These are phyloP conservation scores for Withania somnifera DNA, from an alignment of 305 asterid species.

Conservation along the genomic window DNA sequence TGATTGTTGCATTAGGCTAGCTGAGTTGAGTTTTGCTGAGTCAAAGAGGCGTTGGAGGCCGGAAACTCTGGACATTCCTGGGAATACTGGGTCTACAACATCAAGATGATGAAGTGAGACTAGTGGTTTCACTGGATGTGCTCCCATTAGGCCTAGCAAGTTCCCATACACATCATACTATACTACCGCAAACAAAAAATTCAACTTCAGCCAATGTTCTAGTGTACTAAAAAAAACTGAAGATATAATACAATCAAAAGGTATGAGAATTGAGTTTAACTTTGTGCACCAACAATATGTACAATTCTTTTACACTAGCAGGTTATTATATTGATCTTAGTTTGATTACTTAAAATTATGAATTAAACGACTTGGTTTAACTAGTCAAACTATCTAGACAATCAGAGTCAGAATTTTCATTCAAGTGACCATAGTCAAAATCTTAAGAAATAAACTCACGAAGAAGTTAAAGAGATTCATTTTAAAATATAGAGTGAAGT, in stretches of 20 bases:
- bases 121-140: constrained; percentile 84
- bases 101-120: constrained; percentile 91
- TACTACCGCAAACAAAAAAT: constrained; percentile 10
- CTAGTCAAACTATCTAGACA: too few relatives aligned
- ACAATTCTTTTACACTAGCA: too few relatives aligned
- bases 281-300: too few relatives aligned
- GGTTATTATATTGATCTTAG: too few relatives aligned
- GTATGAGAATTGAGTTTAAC: background rate
- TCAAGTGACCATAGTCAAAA: too few relatives aligned
- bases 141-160: constrained; percentile 72
- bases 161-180: constrained; percentile 93
- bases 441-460: too few relatives aligned
- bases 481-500: too few relatives aligned
- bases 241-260: background rate
- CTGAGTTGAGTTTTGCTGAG: constrained; percentile 51
- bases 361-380: too few relatives aligned
- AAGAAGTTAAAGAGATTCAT: too few relatives aligned
- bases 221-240: too few relatives aligned
- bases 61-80: constrained; percentile 35
- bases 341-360: too few relatives aligned
- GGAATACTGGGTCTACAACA: constrained; percentile 83
- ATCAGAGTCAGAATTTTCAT: too few relatives aligned
- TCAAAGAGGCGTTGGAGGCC: constrained; percentile 37
- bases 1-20: constrained; percentile 77
- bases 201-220: background rate